Evolutionary conservation across 2,329 filamentous ascomycete species (phyloP), one percentile per base, ranked within the genome.

Genomic region (Ophiocordyceps australis): DNA sequence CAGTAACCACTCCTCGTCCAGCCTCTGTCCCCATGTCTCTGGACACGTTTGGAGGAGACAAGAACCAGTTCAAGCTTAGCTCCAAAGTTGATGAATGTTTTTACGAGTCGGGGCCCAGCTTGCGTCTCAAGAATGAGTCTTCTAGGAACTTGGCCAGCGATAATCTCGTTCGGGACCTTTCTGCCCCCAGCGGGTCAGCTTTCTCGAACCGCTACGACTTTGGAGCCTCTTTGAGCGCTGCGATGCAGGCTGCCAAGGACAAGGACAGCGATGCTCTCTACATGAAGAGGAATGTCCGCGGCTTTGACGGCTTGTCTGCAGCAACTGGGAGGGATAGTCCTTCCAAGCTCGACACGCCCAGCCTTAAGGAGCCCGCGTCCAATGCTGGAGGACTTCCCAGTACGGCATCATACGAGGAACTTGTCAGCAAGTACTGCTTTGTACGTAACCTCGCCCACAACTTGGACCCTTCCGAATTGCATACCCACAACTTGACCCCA

Each of bases 341-440:
- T 10, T 23, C 29, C 14, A 9, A n/a, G 6, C 14, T 19, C 23
- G 22, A 5, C 17, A 33, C 23, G 24, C 23, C 26, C 34, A 40
- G 41, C 41, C n/a, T n/a, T n/a, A n/a, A n/a, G n/a, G n/a, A n/a
- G n/a, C n/a, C n/a, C n/a, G n/a, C n/a, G n/a, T n/a, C n/a, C n/a
- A n/a, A n/a, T n/a, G n/a, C n/a, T n/a, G n/a, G n/a, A n/a, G n/a
- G n/a, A n/a, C n/a, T n/a, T n/a, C n/a, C n/a, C n/a, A n/a, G n/a
- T n/a, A n/a, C n/a, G n/a, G n/a, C 81, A 32, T 85, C 86, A 32
- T 95, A 98, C 50, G 81, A 91, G 55, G 89, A 98, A 55, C 68
- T 98, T 37, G 78, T 98, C 52, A 85, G 92, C 62, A 94, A 92
- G 62, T 98, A 93, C 65, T 98, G 89, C 66, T 98, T 95, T 71